Conservation (phyloP, 768 basidiomycete species). For the Rhizopogon vinicolor region DNA sequence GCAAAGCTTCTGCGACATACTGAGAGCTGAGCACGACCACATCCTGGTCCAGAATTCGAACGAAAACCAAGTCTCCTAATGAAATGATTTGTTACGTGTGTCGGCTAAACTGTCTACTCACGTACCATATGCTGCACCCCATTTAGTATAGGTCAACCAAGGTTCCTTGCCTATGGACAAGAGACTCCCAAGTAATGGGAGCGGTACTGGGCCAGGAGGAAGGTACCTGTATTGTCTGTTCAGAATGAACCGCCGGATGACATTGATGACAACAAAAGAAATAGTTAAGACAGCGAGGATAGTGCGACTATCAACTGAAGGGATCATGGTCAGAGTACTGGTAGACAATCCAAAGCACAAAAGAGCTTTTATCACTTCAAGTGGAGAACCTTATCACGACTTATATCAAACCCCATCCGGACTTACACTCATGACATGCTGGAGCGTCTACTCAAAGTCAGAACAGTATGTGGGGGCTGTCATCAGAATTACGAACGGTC, state of each 20-base stretch:
- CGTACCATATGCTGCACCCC: constrained; percentile 2
- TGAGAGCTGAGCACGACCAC: background rate
- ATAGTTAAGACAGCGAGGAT: background rate
- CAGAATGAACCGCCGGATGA: background rate
- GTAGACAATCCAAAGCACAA: background rate
- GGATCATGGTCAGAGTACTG: background rate
- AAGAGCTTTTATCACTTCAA: no score
- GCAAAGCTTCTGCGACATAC: background rate
- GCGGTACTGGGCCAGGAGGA: background rate
- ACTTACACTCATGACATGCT: no score
- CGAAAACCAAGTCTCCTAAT: background rate
- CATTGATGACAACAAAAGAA: background rate
- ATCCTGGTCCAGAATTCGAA: background rate
- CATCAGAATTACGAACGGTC: no score
- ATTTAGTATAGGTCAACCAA: background rate
- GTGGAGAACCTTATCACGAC: no score
- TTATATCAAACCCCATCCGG: no score
- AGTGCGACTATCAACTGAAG: background rate
- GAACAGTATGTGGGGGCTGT: no score
- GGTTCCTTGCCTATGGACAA: constrained; percentile 2
- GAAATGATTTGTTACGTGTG: background rate
- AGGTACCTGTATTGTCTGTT: background rate
- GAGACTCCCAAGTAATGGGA: constrained; percentile 1
- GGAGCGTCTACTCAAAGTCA: no score
- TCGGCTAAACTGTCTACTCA: no score